A percentile compares a stretch with the other conserved stretches of the same genome.
Conservation (phyloP, 805 yeast species). For the Suhomyces canberraensis region DNA sequence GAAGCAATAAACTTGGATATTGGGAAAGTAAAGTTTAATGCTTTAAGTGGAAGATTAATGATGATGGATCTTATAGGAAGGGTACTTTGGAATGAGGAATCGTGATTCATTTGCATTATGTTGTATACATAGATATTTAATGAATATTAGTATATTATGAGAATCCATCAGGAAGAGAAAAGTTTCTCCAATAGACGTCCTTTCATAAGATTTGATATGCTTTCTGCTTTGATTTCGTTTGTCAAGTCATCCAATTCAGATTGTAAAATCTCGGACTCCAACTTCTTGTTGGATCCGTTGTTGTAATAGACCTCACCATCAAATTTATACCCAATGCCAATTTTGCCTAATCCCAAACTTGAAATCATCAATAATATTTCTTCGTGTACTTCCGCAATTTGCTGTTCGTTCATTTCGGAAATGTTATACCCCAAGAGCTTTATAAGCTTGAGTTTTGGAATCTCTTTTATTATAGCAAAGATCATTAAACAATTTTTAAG, state of each 20-base stretch:
- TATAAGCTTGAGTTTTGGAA: conserved; percentile 21
- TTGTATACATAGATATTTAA: neutral
- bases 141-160: too few relatives aligned
- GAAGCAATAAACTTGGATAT: conserved; percentile 37
- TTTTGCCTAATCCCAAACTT: conserved; percentile 25
- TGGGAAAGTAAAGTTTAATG: conserved; percentile 40
- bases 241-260: conserved; percentile 13
- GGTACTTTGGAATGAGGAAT: neutral
- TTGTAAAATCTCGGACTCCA: conserved; percentile 3
- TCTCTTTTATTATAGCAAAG: conserved; percentile 22
- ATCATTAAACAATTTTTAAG: conserved; percentile 29
- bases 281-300: conserved; percentile 7
- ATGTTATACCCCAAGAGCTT: conserved; percentile 24
- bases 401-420: conserved; percentile 8
- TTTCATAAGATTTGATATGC: conserved; percentile 25
- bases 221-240: conserved; percentile 20
- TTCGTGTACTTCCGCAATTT: conserved; percentile 13
- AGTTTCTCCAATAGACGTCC: conserved; percentile 25
- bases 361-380: conserved; percentile 23
- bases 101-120: neutral
- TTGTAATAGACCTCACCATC: conserved; percentile 24
- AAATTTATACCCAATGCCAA: conserved; percentile 25
- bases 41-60: conserved; percentile 46
- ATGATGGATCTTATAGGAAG: conserved; percentile 22
- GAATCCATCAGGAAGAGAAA: conserved; percentile 9